Percentiles rank a stretch among this genome's conserved stretches.
phyloP scores from a whole-genome alignment of 331 rosid genomes.

The Ulmus americana region DNA sequence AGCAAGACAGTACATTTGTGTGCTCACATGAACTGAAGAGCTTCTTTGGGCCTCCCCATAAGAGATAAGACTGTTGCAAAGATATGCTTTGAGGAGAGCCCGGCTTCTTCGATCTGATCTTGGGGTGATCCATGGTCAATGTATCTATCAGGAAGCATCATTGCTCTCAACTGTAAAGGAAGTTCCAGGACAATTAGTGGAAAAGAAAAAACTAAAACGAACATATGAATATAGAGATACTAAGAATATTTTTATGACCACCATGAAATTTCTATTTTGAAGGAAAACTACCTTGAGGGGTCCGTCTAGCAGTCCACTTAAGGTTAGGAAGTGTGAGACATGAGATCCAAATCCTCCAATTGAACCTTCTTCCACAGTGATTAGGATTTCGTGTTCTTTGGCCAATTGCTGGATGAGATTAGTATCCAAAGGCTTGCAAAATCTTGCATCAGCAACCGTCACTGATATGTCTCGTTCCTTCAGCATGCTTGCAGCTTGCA shows the following conservation, averaged over 20 bases:
- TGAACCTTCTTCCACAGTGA: slow-evolving; percentile 81
- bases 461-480: slow-evolving; percentile 38
- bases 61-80: slow-evolving; percentile 65
- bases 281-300: slow-evolving; percentile 57
- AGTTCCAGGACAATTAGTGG: slow-evolving; percentile 2
- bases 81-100: slow-evolving; percentile 75
- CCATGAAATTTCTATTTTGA: background rate
- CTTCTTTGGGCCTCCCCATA: slow-evolving; percentile 70
- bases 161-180: slow-evolving; percentile 64
- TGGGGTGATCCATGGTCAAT: slow-evolving; percentile 74
- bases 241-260: background rate
- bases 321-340: slow-evolving; percentile 65
- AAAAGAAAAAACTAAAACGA: background rate
- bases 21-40: slow-evolving; percentile 33
- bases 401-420: slow-evolving; percentile 50
- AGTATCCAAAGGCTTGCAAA: slow-evolving; percentile 83
- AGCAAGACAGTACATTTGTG: slow-evolving; percentile 17
- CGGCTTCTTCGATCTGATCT: slow-evolving; percentile 74
- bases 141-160: slow-evolving; percentile 92
- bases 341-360: slow-evolving; percentile 95
- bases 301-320: slow-evolving; percentile 69
- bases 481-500: slow-evolving; percentile 53
- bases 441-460: slow-evolving; percentile 88
- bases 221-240: background rate
- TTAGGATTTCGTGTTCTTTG: slow-evolving; percentile 64